phyloP scores from a whole-genome alignment of 176 grass and related monocot genomes.

The Avena sativa region DNA sequence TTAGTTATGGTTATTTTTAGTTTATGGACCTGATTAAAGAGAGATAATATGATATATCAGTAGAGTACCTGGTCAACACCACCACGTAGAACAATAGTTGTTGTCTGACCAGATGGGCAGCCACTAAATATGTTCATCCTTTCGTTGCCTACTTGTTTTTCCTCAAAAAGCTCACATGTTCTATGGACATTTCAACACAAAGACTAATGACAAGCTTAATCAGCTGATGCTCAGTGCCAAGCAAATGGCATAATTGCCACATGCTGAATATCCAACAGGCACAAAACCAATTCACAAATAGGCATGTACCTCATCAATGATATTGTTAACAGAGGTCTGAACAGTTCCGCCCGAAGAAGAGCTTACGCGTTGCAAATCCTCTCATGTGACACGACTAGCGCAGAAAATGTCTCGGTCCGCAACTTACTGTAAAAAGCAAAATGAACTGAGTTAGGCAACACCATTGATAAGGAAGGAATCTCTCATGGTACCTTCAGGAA shows the following conservation, averaged over 20 bases:
- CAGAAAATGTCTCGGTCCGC: too few species aligned
- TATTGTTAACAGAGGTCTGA: too few species aligned
- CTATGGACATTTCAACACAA: constrained; percentile 72
- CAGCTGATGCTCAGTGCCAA: neutral
- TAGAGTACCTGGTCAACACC: constrained; percentile 86
- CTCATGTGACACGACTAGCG: too few species aligned
- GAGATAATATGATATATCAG: neutral
- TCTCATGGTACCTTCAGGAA: too few species aligned
- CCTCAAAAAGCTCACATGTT: constrained; percentile 89
- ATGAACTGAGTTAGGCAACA: too few species aligned
- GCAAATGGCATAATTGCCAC: neutral
- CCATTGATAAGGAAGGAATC: too few species aligned
- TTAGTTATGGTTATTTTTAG: neutral
- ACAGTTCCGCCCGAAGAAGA: too few species aligned
- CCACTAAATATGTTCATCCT: constrained; percentile 94
- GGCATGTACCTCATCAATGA: too few species aligned
- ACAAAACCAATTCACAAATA: too few species aligned
- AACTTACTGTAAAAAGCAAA: too few species aligned
- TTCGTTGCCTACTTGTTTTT: constrained; percentile 97
- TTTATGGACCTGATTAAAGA: neutral
- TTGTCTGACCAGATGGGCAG: constrained; percentile 86
- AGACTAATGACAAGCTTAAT: constrained; percentile 20
- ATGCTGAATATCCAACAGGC: too few species aligned
- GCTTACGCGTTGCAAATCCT: too few species aligned
- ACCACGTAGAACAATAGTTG: constrained; percentile 91